Conservation (phyloP, 768 basidiomycete species). For the Strobilomyces dryophilus region DNA sequence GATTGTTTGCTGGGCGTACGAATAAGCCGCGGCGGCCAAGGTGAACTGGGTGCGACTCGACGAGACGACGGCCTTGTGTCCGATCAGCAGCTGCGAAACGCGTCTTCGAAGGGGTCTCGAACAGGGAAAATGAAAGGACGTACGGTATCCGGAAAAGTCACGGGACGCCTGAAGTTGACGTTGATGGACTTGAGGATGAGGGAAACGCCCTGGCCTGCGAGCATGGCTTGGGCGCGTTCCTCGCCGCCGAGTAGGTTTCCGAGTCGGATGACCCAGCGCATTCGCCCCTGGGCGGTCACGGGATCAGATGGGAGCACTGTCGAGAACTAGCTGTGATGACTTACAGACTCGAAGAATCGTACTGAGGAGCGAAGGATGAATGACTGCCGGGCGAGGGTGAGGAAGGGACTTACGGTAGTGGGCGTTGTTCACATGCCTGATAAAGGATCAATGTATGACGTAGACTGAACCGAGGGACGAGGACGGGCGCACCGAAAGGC, state of each 20-base stretch:
- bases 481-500: constrained; percentile 54
- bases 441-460: background rate
- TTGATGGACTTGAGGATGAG: constrained; percentile 67
- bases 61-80: constrained; percentile 47
- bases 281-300: constrained; percentile 47
- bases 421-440: constrained; percentile 76
- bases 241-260: constrained; percentile 59
- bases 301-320: background rate
- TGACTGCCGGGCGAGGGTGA: background rate
- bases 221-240: constrained; percentile 49
- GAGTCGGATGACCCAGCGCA: constrained; percentile 59
- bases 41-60: constrained; percentile 43
- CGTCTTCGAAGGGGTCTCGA: too few species aligned
- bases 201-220: constrained; percentile 47
- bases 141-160: constrained; percentile 74
- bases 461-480: background rate
- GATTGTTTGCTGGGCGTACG: constrained; percentile 55
- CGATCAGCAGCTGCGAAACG: constrained; percentile 52
- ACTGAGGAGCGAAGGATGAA: constrained; percentile 35
- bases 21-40: constrained; percentile 55
- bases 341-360: constrained; percentile 67
- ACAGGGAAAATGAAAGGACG: constrained; percentile 16
- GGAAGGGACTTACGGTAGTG: constrained; percentile 50
- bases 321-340: constrained; percentile 10
- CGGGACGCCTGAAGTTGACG: constrained; percentile 59